Evolutionary conservation across 345 rosid species (phyloP), one percentile per base, ranked within the genome.

Genomic region (Limnanthes douglasii): DNA sequence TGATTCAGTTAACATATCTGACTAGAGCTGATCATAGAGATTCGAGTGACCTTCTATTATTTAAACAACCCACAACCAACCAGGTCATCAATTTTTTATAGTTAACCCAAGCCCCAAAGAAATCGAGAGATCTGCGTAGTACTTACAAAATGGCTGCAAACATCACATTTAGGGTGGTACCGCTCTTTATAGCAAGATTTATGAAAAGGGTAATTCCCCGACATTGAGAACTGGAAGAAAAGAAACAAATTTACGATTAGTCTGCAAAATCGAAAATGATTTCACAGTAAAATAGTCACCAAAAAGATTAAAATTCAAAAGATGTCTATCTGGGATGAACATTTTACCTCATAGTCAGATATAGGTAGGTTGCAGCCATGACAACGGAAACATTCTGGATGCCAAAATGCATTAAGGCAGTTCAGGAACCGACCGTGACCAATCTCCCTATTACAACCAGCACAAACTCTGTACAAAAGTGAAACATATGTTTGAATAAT

Each of bases 141-240:
- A 73, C 98, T 64, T 65, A 90, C 99, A 50, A 73, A 81, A 56
- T 54, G 70, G 50, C 50, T 67, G 76, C 99, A 92, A 40, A 92
- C 90, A 61, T 92, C 99, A 39, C 99, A 92, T 66, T 72, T 92
- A 4, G 99, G 99, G 62, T 85, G 90, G 51, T 69, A 59, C 37
- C 58, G 73, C 70, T 84, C 88, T 70, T 61, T 85, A 44, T 78
- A 75, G 75, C 99, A 92, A 33, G 63, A 43, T 62, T 81, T 78
- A 60, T 92, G 99, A 46, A 69, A 92, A 50, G 83, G 86, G 25
- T 60, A 67, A 64, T 81, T 78, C 41, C 76, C 93, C 6, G 83
- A 73, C 66, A 75, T 70, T 15, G 96, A 75, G 48, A 78, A 92
- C 96, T 92, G 43, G 47, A 50, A 41, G 19, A 60, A 25, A 43